Conservation (phyloP, 2,329 filamentous ascomycete genomes). For the Corniculantispora saksenae region DNA sequence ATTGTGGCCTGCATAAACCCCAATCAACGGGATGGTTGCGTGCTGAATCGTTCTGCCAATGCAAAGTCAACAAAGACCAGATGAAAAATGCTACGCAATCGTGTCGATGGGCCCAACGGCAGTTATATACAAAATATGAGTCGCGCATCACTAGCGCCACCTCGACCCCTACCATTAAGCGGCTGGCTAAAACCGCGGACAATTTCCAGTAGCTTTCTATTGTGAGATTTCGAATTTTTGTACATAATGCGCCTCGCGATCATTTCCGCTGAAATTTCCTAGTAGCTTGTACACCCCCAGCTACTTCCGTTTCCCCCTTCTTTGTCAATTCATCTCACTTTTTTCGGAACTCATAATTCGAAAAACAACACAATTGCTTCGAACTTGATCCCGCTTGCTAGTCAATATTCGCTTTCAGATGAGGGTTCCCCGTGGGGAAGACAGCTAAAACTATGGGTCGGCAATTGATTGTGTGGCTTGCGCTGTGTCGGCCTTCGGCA, state of each 20-base stretch:
- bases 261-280: too few species aligned
- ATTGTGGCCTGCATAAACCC: background rate
- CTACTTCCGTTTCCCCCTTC: too few species aligned
- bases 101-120: background rate
- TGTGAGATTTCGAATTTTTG: too few species aligned
- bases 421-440: constrained; percentile 10
- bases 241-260: too few species aligned
- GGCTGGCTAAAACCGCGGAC: too few species aligned
- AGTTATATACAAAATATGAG: background rate
- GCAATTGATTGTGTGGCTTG: background rate
- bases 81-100: background rate
- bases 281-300: too few species aligned
- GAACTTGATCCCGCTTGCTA: background rate
- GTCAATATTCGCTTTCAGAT: background rate
- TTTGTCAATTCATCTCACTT: too few species aligned
- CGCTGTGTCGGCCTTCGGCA: constrained; percentile 10
- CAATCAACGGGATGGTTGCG: too few species aligned
- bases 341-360: too few species aligned
- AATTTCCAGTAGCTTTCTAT: too few species aligned
- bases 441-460: background rate
- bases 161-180: background rate
- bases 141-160: background rate
- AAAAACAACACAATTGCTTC: too few species aligned
- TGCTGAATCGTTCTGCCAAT: background rate
- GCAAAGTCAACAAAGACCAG: too few species aligned